Percentiles rank a stretch among this genome's conserved stretches.
Evolutionary conservation across 306 rosid species (phyloP).

Genomic region (Datisca glomerata): DNA sequence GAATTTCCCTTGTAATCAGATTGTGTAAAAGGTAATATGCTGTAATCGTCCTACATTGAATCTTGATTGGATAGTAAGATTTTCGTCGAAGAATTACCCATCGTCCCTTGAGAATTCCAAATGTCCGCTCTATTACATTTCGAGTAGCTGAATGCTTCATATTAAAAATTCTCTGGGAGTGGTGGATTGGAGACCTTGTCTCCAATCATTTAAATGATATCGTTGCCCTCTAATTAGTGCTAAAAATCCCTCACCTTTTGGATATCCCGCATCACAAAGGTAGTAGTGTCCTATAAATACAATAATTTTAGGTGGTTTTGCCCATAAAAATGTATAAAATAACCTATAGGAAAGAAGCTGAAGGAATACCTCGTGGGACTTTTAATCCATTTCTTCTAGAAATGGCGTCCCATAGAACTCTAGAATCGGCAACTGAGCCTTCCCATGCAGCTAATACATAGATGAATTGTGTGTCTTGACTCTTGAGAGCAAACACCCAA

Average conservation of each 20-base stretch:
- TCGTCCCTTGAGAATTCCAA: background rate
- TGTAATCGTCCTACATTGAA: background rate
- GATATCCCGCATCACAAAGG: background rate
- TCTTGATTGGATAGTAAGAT: background rate
- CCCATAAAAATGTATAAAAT: background rate
- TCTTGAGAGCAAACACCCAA: slow-evolving; percentile 1
- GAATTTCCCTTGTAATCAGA: background rate
- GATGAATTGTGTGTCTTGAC: background rate
- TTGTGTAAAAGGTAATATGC: background rate
- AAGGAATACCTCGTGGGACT: slow-evolving; percentile 3
- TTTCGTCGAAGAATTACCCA: background rate
- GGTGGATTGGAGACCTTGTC: background rate
- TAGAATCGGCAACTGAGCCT: background rate
- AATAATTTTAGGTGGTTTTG: background rate
- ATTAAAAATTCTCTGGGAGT: background rate
- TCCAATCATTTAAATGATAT: background rate
- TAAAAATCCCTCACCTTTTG: background rate
- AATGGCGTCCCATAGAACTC: background rate
- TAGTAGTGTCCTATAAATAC: background rate
- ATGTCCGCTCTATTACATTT: background rate
- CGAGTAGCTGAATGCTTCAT: background rate
- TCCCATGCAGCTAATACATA: background rate
- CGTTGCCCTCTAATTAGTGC: background rate
- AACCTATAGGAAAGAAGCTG: background rate
- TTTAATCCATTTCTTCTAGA: slow-evolving; percentile 1